Percentiles rank a stretch among this genome's conserved stretches.
These are phyloP conservation scores for Aspergillus hancockii DNA, from an alignment of 495 filamentous ascomycete genomes.

Conservation along the genomic window DNA sequence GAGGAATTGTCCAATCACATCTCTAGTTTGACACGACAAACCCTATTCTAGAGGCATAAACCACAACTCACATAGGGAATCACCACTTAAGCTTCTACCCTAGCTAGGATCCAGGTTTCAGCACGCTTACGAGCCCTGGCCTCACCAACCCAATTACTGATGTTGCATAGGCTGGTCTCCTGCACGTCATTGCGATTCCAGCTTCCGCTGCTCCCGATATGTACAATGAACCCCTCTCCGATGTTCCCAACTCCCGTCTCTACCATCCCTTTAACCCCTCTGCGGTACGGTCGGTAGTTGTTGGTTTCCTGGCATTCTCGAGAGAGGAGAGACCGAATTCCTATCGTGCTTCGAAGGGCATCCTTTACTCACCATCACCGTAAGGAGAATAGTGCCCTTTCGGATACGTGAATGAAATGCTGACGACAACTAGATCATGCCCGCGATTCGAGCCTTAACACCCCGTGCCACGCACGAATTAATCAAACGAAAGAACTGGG, in stretches of 20 bases:
- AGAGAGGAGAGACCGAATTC: neutral
- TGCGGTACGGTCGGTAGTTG: neutral
- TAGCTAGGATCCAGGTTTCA: slow-evolving; percentile 1
- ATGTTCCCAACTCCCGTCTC: neutral
- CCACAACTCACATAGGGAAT: neutral
- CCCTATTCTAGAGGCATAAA: neutral
- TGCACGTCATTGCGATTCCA: slow-evolving; percentile 24
- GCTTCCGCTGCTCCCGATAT: slow-evolving; percentile 16
- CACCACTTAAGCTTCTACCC: neutral
- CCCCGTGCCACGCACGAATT: slow-evolving; percentile 21
- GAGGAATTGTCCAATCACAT: no score
- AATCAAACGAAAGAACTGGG: slow-evolving; percentile 50
- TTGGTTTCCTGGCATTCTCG: neutral
- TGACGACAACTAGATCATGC: slow-evolving; percentile 31
- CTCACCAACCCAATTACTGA: neutral
- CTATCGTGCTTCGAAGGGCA: neutral
- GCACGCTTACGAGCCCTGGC: neutral
- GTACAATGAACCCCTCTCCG: neutral
- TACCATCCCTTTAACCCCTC: neutral
- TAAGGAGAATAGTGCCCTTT: neutral
- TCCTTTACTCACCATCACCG: neutral
- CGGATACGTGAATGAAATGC: neutral
- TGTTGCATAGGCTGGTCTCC: slow-evolving; percentile 21
- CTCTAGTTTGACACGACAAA: no score
- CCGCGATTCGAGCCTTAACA: slow-evolving; percentile 34